These are phyloP conservation scores for Nakaseomyces uthaithaninus DNA, from an alignment of 1,139 yeast genomes.

Conservation along the genomic window DNA sequence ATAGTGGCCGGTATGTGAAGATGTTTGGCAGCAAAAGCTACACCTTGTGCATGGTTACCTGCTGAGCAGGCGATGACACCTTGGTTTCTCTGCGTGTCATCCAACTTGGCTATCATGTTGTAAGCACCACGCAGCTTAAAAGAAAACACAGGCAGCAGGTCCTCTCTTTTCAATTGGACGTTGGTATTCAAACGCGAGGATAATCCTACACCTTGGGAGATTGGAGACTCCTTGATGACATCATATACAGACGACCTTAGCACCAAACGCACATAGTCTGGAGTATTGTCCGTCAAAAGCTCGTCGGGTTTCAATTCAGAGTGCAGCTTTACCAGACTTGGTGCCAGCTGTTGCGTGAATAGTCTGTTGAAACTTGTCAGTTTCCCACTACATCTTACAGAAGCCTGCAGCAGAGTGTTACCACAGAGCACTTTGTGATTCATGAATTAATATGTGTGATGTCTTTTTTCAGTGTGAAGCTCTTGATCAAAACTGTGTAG, in stretches of 20 bases:
- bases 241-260: slow-evolving; percentile 91
- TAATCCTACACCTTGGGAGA: slow-evolving; percentile 65
- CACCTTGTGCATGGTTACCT: slow-evolving; percentile 99
- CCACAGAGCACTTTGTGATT: slow-evolving; percentile 4
- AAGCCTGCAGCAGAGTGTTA: slow-evolving; percentile 7
- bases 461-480: no score
- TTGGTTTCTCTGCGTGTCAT: slow-evolving; percentile 55
- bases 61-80: slow-evolving; percentile 99
- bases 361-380: background rate
- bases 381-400: background rate
- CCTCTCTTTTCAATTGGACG: slow-evolving; percentile 80
- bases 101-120: slow-evolving; percentile 87
- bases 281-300: slow-evolving; percentile 52
- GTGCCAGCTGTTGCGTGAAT: slow-evolving; percentile 14
- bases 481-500: no score
- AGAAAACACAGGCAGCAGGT: slow-evolving; percentile 86
- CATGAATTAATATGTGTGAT: background rate
- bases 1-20: slow-evolving; percentile 88
- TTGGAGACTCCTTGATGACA: slow-evolving; percentile 84
- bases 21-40: slow-evolving; percentile 81
- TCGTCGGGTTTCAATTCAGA: slow-evolving; percentile 41
- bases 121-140: slow-evolving; percentile 96
- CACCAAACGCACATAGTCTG: slow-evolving; percentile 88
- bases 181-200: slow-evolving; percentile 67
- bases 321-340: slow-evolving; percentile 24